Conservation (phyloP, 306 rosid genomes). For the Ammopiptanthus mongolicus region DNA sequence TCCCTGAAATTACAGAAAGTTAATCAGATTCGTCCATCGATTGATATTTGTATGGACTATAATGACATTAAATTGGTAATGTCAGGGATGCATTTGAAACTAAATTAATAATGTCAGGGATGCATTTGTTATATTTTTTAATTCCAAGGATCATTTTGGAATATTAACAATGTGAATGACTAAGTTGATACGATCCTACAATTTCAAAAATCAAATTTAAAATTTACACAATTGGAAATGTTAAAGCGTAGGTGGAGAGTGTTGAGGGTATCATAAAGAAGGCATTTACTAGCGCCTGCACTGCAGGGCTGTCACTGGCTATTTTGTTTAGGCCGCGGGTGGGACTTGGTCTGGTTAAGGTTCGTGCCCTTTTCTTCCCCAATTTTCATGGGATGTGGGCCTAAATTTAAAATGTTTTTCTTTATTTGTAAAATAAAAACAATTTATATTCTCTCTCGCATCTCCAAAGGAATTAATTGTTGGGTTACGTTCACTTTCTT, state of each 20-base stretch:
- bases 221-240: too few species aligned
- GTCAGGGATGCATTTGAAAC: too few species aligned
- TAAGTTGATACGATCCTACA: too few species aligned
- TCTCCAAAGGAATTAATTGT: constrained; percentile 21
- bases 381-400: not conserved
- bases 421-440: not conserved
- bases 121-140: too few species aligned
- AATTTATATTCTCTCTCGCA: not conserved
- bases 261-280: not conserved
- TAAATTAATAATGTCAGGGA: too few species aligned
- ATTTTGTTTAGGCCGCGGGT: constrained; percentile 33
- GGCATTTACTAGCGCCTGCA: constrained; percentile 23
- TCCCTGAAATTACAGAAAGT: too few species aligned
- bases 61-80: too few species aligned
- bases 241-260: constrained; percentile 10
- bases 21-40: too few species aligned
- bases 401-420: not conserved
- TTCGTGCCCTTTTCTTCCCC: not conserved
- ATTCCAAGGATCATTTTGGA: too few species aligned
- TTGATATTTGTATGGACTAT: too few species aligned
- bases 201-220: too few species aligned
- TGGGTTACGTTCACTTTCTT: not conserved
- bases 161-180: too few species aligned
- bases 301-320: constrained; percentile 5
- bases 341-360: not conserved